Conservation (phyloP, 1,284 basidiomycete genomes). For the Ceratobasidium sp. region DNA sequence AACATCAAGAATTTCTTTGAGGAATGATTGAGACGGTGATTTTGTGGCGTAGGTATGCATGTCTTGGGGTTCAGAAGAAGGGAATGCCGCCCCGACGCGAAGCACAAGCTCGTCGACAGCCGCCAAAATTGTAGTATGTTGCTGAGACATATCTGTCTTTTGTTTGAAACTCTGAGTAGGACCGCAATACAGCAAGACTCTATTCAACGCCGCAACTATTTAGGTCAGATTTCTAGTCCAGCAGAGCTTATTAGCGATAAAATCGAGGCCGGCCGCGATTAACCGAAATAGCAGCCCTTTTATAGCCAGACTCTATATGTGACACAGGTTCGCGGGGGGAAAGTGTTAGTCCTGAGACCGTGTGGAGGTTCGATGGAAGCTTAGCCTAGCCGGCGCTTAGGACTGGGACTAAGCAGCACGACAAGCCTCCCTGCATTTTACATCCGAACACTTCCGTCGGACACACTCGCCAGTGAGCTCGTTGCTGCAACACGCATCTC, state of each 20-base stretch:
- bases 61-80: slow-evolving; percentile 34
- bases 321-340: background rate
- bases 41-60: slow-evolving; percentile 37
- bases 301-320: too few relatives aligned
- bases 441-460: slow-evolving; percentile 28
- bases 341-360: background rate
- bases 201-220: background rate
- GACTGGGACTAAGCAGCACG: background rate
- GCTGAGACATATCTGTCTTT: background rate
- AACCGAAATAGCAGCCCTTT: too few relatives aligned
- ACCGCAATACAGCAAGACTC: too few relatives aligned
- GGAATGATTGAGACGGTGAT: slow-evolving; percentile 30
- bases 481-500: slow-evolving; percentile 17
- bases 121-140: slow-evolving; percentile 4
- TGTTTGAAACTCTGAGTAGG: background rate
- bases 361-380: slow-evolving; percentile 4
- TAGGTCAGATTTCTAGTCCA: too few relatives aligned
- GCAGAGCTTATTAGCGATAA: too few relatives aligned
- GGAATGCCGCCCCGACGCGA: slow-evolving; percentile 17
- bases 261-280: too few relatives aligned
- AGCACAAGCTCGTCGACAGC: slow-evolving; percentile 31
- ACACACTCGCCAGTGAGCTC: slow-evolving; percentile 10
- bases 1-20: slow-evolving; percentile 20
- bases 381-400: background rate
- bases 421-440: slow-evolving; percentile 23